Evolutionary conservation across 371 early-diverging fungal species (phyloP), one percentile per base, ranked within the genome.

Genomic region (Rhizomucor miehei): DNA sequence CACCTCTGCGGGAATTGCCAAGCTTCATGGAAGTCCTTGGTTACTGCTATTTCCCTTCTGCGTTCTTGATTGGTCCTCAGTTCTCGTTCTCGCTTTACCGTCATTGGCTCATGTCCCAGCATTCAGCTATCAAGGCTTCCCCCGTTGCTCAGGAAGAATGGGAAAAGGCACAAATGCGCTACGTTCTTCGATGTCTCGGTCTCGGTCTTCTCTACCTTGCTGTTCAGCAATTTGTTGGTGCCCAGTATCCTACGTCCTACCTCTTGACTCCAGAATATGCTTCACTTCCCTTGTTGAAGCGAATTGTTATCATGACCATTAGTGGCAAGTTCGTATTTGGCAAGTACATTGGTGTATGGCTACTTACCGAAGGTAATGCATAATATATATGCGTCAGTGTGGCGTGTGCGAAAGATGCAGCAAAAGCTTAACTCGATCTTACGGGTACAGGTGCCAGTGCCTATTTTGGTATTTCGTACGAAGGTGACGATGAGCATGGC

Each of bases 321-420:
- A 66, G 80, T 20, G 85, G 83, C 36, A 84, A 83, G 66, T 77
- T 81, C 52, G 65, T 77, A 14, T 73, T 75, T 56, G 78, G 72
- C 65, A 87, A 87, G 73, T 89, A 88, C 59, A 68, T 88, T 37
- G 87, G 88, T 47, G 75, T 86, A 23, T 89, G 88, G 88, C 66
- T 77, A 24, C 62, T 89, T 45, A 80, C 72, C 24, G 89, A 89
- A 75, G 85, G 77, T 76, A 69, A 54, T 6, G 6, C n/a, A 20
- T 24, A 50, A 17, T 1, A 6, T 12, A 40, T n/a, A n/a, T 3
- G 11, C 9, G 11, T 10, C 19, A 0, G 38, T 25, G 46, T n/a
- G n/a, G n/a, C n/a, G n/a, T n/a, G n/a, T n/a, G n/a, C n/a, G n/a
- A n/a, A n/a, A n/a, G n/a, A n/a, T n/a, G n/a, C n/a, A n/a, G n/a